Evolutionary conservation across 2,329 filamentous ascomycete species (phyloP).

Genomic region (Lanzia echinophila): DNA sequence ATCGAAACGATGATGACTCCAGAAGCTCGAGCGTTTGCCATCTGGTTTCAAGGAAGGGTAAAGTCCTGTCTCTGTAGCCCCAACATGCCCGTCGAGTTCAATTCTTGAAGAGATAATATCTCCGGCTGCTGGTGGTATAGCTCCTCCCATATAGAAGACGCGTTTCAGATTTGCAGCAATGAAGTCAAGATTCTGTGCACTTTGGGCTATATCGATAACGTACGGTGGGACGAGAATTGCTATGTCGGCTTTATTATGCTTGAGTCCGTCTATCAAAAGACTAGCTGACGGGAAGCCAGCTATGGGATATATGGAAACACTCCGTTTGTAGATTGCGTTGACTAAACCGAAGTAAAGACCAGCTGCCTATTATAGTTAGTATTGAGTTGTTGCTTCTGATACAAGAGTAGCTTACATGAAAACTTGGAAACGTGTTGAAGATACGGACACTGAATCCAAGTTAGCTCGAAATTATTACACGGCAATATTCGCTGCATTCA

Average conservation of each 20-base stretch:
- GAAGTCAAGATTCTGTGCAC: neutral
- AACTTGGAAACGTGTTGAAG: slow-evolving; percentile 2
- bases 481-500: neutral
- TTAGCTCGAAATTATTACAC: neutral
- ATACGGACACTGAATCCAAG: neutral
- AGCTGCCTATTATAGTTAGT: neutral
- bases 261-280: slow-evolving; percentile 3
- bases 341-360: neutral
- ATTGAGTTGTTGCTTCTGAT: neutral
- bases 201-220: slow-evolving; percentile 2
- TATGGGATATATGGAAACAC: neutral
- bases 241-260: slow-evolving; percentile 1
- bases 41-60: neutral
- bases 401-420: neutral
- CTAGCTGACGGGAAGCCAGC: neutral
- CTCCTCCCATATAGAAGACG: neutral
- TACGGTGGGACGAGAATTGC: slow-evolving; percentile 2
- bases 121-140: slow-evolving; percentile 1
- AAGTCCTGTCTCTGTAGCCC: neutral
- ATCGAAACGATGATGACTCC: neutral
- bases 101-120: slow-evolving; percentile 2
- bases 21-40: neutral
- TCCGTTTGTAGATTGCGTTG: neutral
- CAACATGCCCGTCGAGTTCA: neutral
- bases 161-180: neutral